Evolutionary conservation across 371 early-diverging fungal genomes (phyloP).

Genomic region (Actinomucor elegans): DNA sequence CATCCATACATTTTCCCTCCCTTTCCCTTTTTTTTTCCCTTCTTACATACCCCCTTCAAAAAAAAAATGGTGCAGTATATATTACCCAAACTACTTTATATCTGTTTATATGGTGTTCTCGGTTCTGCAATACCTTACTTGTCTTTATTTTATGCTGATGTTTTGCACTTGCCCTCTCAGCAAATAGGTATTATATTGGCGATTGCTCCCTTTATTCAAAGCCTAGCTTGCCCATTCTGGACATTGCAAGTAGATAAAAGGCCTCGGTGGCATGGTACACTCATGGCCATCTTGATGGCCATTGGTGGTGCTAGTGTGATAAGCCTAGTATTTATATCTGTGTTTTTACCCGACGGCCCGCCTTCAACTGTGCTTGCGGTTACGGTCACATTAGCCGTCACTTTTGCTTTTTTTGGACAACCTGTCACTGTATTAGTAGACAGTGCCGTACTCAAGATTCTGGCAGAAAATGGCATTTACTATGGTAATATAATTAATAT

Average conservation of each 20-base stretch:
- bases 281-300: conserved; percentile 32
- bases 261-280: conserved; percentile 33
- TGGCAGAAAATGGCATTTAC: conserved; percentile 40
- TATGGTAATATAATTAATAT: conserved; percentile 29
- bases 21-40: conserved; percentile 6
- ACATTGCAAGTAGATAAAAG: conserved; percentile 36
- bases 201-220: conserved; percentile 42
- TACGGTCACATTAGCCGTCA: conserved; percentile 24
- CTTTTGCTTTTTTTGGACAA: conserved; percentile 45
- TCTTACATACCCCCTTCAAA: background rate
- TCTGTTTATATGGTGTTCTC: conserved; percentile 31
- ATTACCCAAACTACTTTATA: conserved; percentile 38
- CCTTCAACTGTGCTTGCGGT: conserved; percentile 8
- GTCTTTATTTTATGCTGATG: conserved; percentile 37
- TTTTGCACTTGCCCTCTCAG: conserved; percentile 29
- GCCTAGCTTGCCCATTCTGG: conserved; percentile 43
- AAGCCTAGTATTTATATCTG: conserved; percentile 29
- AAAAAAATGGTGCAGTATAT: conserved; percentile 11
- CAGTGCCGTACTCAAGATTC: conserved; percentile 43
- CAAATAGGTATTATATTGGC: conserved; percentile 45
- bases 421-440: conserved; percentile 39
- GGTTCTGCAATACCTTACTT: conserved; percentile 45
- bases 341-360: conserved; percentile 5
- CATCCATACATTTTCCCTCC: background rate
- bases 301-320: conserved; percentile 38